A percentile compares a stretch with the other conserved stretches of the same genome.
These are phyloP conservation scores for Coix lacrymajobi DNA, from an alignment of 176 grass and related monocot genomes.

Conservation along the genomic window DNA sequence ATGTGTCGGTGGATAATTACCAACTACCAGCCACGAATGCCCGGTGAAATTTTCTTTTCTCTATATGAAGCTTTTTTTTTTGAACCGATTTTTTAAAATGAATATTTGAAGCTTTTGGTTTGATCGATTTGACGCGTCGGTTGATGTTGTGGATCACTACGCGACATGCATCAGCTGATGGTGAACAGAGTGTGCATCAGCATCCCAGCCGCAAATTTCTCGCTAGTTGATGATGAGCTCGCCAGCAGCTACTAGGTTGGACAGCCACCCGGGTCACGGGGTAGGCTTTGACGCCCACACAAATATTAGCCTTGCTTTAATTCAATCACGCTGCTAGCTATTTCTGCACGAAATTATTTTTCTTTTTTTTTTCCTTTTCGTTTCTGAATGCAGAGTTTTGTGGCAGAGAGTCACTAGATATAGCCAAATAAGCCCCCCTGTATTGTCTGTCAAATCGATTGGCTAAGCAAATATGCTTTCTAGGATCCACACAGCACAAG, in stretches of 20 bases:
- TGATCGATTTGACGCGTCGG: not conserved
- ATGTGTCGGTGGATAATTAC: not conserved
- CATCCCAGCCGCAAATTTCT: not conserved
- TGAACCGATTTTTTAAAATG: no score
- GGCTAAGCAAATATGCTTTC: not conserved
- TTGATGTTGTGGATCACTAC: not conserved
- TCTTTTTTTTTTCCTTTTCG: not conserved
- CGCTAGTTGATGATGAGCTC: constrained; percentile 1
- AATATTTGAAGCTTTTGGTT: no score
- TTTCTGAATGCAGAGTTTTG: not conserved
- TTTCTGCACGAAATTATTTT: not conserved
- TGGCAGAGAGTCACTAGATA: not conserved
- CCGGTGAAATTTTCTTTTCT: no score
- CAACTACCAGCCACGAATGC: not conserved
- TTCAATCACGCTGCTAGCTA: not conserved
- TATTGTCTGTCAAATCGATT: not conserved
- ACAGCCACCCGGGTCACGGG: constrained; percentile 24
- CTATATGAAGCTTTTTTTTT: no score
- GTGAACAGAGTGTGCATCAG: not conserved
- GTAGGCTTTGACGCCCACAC: not conserved
- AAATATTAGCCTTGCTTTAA: not conserved
- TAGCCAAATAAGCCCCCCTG: not conserved
- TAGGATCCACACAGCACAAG: not conserved
- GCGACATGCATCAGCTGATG: not conserved
- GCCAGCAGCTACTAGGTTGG: constrained; percentile 5